Evolutionary conservation across 2,329 filamentous ascomycete species (phyloP).

Genomic region (Remersonia thermophila): DNA sequence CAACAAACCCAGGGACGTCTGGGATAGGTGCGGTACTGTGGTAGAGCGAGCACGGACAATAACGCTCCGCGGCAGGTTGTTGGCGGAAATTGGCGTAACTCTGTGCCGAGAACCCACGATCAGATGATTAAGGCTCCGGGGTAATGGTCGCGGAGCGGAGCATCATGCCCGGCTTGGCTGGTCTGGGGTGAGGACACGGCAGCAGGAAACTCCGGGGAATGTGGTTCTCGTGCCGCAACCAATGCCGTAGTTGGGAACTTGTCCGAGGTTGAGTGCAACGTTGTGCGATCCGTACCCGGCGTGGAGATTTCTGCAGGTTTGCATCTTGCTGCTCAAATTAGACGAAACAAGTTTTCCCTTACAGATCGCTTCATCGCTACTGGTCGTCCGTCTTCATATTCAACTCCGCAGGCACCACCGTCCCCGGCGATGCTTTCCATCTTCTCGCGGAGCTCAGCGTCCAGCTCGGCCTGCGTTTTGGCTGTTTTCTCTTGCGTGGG

Average conservation of each 20-base stretch:
- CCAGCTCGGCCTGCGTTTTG: constrained; percentile 51
- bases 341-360: constrained; percentile 64
- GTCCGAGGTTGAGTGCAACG: neutral
- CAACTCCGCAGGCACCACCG: constrained; percentile 57
- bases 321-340: too few relatives aligned
- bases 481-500: too few relatives aligned
- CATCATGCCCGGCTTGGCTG: constrained; percentile 6
- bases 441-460: constrained; percentile 53
- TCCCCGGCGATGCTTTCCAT: constrained; percentile 57
- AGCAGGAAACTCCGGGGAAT: neutral
- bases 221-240: neutral
- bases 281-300: too few relatives aligned
- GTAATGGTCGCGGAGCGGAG: constrained; percentile 2
- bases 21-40: too few relatives aligned
- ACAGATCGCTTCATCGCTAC: constrained; percentile 63
- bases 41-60: neutral
- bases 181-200: neutral
- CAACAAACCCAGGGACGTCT: neutral
- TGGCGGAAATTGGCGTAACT: constrained; percentile 1
- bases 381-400: constrained; percentile 63
- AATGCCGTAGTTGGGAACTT: neutral
- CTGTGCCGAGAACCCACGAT: neutral
- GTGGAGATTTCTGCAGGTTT: too few relatives aligned
- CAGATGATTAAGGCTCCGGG: neutral
- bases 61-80: neutral